These are phyloP conservation scores for Bathelium albidoporum DNA, from an alignment of 495 filamentous ascomycete species.

Conservation along the genomic window DNA sequence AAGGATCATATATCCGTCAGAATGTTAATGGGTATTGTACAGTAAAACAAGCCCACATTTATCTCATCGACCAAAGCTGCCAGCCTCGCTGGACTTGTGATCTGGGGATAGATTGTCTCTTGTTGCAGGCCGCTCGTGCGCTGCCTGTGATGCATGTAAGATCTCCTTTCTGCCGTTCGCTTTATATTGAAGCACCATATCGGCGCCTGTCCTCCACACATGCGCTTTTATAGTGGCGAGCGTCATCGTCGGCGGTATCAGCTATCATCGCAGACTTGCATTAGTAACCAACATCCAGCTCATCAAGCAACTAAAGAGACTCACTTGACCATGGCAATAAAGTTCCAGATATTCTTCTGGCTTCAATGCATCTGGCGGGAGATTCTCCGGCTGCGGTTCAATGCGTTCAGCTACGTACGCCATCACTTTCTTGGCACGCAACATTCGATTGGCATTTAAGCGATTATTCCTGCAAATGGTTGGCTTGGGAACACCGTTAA, in stretches of 20 bases:
- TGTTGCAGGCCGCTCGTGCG: not conserved
- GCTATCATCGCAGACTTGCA: slow-evolving; percentile 35
- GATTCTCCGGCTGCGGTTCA: slow-evolving; percentile 46
- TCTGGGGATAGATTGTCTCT: not conserved
- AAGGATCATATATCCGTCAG: no score
- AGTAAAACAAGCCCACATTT: not conserved
- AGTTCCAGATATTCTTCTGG: slow-evolving; percentile 90
- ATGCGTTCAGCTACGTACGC: slow-evolving; percentile 87
- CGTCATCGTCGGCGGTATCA: slow-evolving; percentile 66
- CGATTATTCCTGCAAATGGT: slow-evolving; percentile 56
- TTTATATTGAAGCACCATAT: slow-evolving; percentile 85
- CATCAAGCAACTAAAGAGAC: slow-evolving; percentile 19
- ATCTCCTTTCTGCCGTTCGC: slow-evolving; percentile 65
- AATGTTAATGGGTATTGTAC: not conserved
- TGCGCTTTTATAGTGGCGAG: slow-evolving; percentile 82
- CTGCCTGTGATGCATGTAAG: not conserved
- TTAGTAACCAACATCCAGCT: not conserved
- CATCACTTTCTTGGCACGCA: slow-evolving; percentile 89
- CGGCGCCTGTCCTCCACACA: slow-evolving; percentile 83
- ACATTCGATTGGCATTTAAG: slow-evolving; percentile 93
- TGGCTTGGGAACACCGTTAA: not conserved
- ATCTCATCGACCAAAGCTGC: not conserved
- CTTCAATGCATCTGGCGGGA: slow-evolving; percentile 47
- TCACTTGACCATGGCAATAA: slow-evolving; percentile 83
- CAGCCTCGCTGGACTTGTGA: not conserved